Evolutionary conservation across 139 green algal genomes (phyloP), one percentile per base, ranked within the genome.

Genomic region (Asterochloris erici): DNA sequence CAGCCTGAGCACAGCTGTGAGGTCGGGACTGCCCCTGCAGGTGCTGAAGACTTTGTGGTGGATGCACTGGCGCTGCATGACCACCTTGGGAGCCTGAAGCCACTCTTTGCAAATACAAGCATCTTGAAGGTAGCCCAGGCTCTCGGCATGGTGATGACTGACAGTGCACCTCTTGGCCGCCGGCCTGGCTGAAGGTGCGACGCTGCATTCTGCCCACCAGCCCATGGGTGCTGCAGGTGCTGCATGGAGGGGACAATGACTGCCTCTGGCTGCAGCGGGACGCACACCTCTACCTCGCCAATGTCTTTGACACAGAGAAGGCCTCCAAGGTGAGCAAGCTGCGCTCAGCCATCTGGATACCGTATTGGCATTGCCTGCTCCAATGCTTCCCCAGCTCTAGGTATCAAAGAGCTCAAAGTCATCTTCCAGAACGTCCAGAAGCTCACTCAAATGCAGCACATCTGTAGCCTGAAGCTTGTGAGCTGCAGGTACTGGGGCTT

Each of bases 251-350:
- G 63, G 83, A 85, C 71, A 95, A 94, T 74, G 94, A 98, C 27
- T 86, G 96, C 47, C n/a, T 91, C 12, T 98, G 93, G 93, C 89
- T 98, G 78, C 93, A 96, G 81, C 85, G 92, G 0, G 92, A 97
- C 79, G 92, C 91, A 73, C 78, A 89, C 54, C 68, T 94, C 0
- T 94, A 94, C 87, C 77, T 93, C 60, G 92, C 95, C 82, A 97
- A 97, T 83, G 73, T 95, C 0, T 95, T 96, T 83, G 94, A 98
- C 88, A 98, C 94, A 11, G 90, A 95, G 74, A 92, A 91, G 84
- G 87, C 88, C 0, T 90, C 83, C 64, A 88, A 93, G 90, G 92
- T 92, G 76, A 68, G 12, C 10, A 19, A 69, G 17, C 14, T n/a
- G 12, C 27, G 26, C 6, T 54, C 38, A 10, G 38, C 6, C 6